Percentiles rank a stretch among this genome's conserved stretches.
Conservation (phyloP, 2,329 filamentous ascomycete genomes). For the Emmonsia crescens region DNA sequence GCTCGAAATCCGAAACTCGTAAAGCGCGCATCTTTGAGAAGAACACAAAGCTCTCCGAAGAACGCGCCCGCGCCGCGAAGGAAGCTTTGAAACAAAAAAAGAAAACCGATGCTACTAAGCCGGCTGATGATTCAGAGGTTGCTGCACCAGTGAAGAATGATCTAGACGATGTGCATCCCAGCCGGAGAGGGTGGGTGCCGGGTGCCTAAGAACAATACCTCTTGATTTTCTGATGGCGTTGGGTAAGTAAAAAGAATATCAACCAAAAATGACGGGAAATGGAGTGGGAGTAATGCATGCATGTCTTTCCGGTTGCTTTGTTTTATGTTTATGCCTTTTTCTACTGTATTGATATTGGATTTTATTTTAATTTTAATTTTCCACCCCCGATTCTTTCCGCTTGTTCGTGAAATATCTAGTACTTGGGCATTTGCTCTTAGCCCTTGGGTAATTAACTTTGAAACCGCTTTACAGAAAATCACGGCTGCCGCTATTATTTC, state of each 20-base stretch:
- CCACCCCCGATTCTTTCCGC: background rate
- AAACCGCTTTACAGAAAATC: background rate
- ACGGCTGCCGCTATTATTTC: background rate
- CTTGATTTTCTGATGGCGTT: background rate
- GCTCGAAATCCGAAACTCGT: conserved; percentile 62
- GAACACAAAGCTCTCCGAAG: conserved; percentile 71
- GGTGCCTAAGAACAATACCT: conserved; percentile 8
- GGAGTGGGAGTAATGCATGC: background rate
- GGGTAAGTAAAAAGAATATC: background rate
- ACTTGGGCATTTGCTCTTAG: background rate
- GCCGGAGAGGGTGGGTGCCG: conserved; percentile 29
- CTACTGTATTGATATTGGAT: background rate
- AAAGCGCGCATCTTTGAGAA: conserved; percentile 71
- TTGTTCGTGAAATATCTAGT: background rate
- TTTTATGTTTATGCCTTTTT: background rate
- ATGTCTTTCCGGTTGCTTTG: background rate
- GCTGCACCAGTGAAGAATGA: conserved; percentile 15
- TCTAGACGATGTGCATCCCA: conserved; percentile 34
- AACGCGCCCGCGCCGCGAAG: conserved; percentile 46
- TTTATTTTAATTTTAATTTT: background rate
- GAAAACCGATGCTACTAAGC: conserved; percentile 7
- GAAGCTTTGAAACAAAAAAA: conserved; percentile 37
- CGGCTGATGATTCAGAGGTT: conserved; percentile 17
- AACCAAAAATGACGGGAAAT: background rate
- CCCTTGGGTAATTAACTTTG: background rate